phyloP scores from a whole-genome alignment of 2,329 filamentous ascomycete species.

The Aspergillus sergii region DNA sequence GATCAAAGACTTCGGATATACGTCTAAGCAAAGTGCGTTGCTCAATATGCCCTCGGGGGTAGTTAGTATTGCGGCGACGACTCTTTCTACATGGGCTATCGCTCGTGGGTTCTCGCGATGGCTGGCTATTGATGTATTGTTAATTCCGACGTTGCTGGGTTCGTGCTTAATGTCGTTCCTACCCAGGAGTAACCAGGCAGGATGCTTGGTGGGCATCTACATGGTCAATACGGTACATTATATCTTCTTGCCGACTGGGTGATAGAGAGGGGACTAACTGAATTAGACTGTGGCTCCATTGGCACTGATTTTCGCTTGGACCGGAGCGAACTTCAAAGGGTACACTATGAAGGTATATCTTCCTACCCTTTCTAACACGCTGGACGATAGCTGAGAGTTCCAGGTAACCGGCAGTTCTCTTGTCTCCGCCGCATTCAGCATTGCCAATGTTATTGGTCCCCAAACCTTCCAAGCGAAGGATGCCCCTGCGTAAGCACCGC shows the following conservation, averaged over 20 bases:
- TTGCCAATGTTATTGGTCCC: constrained; percentile 39
- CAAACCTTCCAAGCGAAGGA: constrained; percentile 49
- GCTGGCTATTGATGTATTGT: constrained; percentile 43
- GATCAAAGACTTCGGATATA: constrained; percentile 46
- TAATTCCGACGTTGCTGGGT: constrained; percentile 50
- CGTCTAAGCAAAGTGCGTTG: constrained; percentile 44
- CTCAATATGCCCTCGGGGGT: constrained; percentile 50
- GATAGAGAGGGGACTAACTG: constrained; percentile 11
- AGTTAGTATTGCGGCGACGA: constrained; percentile 42
- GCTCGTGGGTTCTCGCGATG: constrained; percentile 44
- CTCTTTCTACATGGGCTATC: constrained; percentile 43
- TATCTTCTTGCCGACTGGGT: constrained; percentile 18
- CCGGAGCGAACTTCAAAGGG: constrained; percentile 50
- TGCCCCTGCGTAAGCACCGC: constrained; percentile 39
- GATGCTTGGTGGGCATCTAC: constrained; percentile 48
- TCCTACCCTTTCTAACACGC: neutral
- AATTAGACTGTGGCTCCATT: constrained; percentile 43
- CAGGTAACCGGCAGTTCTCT: constrained; percentile 50
- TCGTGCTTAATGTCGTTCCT: constrained; percentile 42
- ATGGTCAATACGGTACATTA: constrained; percentile 33
- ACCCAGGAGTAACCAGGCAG: constrained; percentile 40
- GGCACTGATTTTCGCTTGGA: constrained; percentile 48
- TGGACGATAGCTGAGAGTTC: constrained; percentile 16
- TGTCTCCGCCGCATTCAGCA: constrained; percentile 46
- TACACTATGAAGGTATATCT: constrained; percentile 43